phyloP scores from a whole-genome alignment of 2,329 filamentous ascomycete species.

The Aspergillus pseudoterreus region DNA sequence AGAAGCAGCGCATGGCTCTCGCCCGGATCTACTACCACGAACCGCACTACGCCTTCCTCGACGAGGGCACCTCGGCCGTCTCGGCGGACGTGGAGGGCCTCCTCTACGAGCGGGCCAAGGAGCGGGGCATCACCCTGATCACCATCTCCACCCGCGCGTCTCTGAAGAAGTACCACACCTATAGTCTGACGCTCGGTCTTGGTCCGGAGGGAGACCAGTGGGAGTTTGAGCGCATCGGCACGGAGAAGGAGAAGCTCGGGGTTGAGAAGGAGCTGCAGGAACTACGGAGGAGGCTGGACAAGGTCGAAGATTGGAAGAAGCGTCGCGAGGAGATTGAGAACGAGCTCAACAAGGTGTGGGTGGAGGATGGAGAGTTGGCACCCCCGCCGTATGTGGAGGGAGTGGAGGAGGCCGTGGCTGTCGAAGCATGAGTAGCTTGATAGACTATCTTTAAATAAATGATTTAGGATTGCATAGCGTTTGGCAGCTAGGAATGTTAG shows the following conservation, averaged over 20 bases:
- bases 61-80: constrained; percentile 88
- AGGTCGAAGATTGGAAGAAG: constrained; percentile 80
- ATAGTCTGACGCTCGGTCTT: constrained; percentile 78
- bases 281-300: constrained; percentile 70
- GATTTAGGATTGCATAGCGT: no score
- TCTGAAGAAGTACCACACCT: constrained; percentile 93
- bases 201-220: constrained; percentile 81
- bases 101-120: constrained; percentile 89
- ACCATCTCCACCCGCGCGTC: constrained; percentile 94
- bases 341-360: constrained; percentile 67
- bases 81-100: constrained; percentile 91
- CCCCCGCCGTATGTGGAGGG: constrained; percentile 34
- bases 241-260: constrained; percentile 84
- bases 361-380: constrained; percentile 42
- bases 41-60: constrained; percentile 87
- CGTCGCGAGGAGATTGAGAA: constrained; percentile 75
- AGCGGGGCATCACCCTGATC: constrained; percentile 88
- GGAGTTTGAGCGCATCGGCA: constrained; percentile 92
- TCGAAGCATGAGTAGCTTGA: neutral
- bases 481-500: neutral
- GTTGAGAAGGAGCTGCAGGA: constrained; percentile 89
- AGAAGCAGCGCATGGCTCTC: constrained; percentile 94
- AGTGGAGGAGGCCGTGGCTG: constrained; percentile 4
- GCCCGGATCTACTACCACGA: constrained; percentile 91
- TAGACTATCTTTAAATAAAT: no score